Evolutionary conservation across 1,139 yeast species (phyloP), one percentile per base, ranked within the genome.

Genomic region (Candida labiduridarum): DNA sequence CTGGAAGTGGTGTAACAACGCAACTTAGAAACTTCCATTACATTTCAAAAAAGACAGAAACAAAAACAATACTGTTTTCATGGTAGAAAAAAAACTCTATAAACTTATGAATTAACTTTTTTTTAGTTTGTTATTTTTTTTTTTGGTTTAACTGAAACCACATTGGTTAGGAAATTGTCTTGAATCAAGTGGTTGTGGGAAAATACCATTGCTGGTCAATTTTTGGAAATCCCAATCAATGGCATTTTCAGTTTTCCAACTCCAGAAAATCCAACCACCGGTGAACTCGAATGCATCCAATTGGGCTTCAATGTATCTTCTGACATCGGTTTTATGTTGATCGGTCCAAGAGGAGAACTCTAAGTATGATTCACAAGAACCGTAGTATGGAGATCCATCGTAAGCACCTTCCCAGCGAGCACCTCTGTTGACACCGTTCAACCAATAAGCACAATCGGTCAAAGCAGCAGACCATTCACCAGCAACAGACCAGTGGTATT

Each of bases 221-320:
- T 78, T 85, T 48, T 98, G 98, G 79, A 92, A 86, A 70, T 89
- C 96, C 98, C 98, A 94, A 66, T 92, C 98, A 48, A 86, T 67
- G 16, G 95, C 82, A 59, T 71, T 68, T 67, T 94, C 98, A 30
- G 96, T 87, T 75, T 90, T 92, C 84, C 88, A 91, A 67, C 85
- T 84, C 99, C 97, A 94, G 76, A 87, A 89, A 53, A 91, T 78
- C 91, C 96, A 91, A 14, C 97, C 97, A 36, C 68, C 71, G 51
- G 79, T 78, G 59, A 77, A 78, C 59, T 85, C 90, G 62, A 78
- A 90, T 2, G 95, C 87, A 62, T 89, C 97, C 59, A 94, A 71
- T 74, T 94, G 98, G 30, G 96, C 96, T 69, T 92, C 97, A 52
- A 92, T 76, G 64, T 79, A 87, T 58, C 73, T 78, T 64, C 97